A percentile compares a stretch with the other conserved stretches of the same genome.
Conservation (phyloP, 2,329 filamentous ascomycete genomes). For the Diplodia sapinea region DNA sequence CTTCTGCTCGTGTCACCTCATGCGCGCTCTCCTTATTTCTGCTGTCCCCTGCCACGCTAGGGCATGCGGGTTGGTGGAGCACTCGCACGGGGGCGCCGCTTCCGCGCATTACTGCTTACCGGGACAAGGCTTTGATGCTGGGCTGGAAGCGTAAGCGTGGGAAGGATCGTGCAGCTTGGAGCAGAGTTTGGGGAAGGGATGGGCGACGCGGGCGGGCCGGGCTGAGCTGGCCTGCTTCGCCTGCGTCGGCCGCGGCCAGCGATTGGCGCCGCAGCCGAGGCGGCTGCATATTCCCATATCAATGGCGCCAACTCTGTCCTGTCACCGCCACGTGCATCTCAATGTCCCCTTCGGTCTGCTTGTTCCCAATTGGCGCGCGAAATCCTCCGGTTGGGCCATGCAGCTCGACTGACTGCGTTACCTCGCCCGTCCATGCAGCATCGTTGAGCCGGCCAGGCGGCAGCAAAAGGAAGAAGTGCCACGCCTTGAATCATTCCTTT, state of each 20-base stretch:
- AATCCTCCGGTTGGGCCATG: constrained; percentile 19
- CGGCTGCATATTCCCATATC: too few relatives aligned
- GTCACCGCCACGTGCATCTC: constrained; percentile 19
- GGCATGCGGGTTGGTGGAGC: neutral
- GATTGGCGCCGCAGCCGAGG: neutral
- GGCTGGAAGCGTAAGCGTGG: constrained; percentile 2
- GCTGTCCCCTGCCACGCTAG: neutral
- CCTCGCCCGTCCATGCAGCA: constrained; percentile 18
- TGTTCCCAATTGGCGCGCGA: neutral
- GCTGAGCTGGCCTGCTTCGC: neutral
- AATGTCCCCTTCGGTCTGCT: neutral
- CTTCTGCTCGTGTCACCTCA: neutral
- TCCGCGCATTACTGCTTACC: constrained; percentile 23
- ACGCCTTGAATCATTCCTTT: neutral
- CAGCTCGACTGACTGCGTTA: constrained; percentile 11
- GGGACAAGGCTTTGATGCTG: constrained; percentile 8
- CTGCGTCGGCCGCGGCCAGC: too few relatives aligned
- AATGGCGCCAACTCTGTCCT: too few relatives aligned
- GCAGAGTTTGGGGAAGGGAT: constrained; percentile 13
- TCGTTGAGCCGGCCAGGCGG: neutral
- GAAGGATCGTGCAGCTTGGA: neutral
- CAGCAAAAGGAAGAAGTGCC: constrained; percentile 5
- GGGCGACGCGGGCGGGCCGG: neutral
- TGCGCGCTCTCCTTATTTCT: neutral
- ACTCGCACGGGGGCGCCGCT: constrained; percentile 3